Base-by-base conservation (phyloP, 2,329 filamentous ascomycete genomes). In the Rhynchosporium graminicola region DNA sequence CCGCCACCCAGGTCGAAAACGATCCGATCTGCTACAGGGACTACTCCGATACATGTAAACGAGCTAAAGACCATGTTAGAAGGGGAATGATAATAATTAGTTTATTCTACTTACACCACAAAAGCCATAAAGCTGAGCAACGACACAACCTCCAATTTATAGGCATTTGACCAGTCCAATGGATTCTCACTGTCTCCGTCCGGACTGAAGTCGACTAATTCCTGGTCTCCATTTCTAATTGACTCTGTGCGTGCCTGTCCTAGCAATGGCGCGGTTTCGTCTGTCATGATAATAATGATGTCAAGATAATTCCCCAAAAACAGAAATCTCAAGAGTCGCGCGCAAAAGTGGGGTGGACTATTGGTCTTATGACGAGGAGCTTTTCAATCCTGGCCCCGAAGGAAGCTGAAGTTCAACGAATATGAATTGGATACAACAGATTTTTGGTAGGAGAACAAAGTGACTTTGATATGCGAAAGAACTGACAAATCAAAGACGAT, bases 41-140 rank as follows among this genome's bases (percentile, higher is more conserved):
- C 80, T 0, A 84, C 76, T 0, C 79, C 80, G 61, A 84, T 82
- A 72, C 83, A 86, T 6, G 81, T 85, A 65, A 85, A 83, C 3
- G 83, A 84, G 3, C 82, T 84, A 59, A n/a, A 45, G 28, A 55
- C 26, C 3, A 46, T 33, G n/a, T 67, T 42, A 55, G 43, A 47
- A 29, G 43, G 15, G 8, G 20, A 40, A 31, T 26, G 26, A 26
- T 13, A 58, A 2, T 6, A 40, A 47, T 20, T 13, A 15, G 36
- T 9, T 12, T 29, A 15, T 26, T 5, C 42, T 43, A 69, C 76
- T 29, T 77, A 84, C 81, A 85, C 82, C 0, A 81, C 83, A 64
- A 85, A 86, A 0, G 81, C 79, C 77, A 81, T 83, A 56, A 81
- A 76, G 26, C 80, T 80, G 33, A 86, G 75, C 42, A 86, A 69